These are phyloP conservation scores for Plantago coronopus DNA, from an alignment of 305 asterid genomes.

Conservation along the genomic window DNA sequence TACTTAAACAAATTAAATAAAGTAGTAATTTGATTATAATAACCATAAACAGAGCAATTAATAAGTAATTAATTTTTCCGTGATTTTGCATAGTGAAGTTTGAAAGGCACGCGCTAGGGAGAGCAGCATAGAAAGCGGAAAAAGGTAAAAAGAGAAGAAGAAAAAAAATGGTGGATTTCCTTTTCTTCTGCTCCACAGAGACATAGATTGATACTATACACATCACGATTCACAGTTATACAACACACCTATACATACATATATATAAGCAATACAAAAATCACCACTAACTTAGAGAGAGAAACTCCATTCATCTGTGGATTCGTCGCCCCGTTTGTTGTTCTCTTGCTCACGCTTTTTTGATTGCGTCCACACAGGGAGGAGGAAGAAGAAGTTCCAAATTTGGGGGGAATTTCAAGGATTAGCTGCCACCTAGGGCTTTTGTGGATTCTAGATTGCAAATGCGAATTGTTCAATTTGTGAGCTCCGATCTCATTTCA, in stretches of 20 bases:
- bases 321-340: neutral
- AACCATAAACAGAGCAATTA: no score
- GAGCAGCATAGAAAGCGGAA: neutral
- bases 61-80: no score
- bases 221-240: no score
- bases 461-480: constrained; percentile 47
- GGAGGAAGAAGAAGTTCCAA: constrained; percentile 15
- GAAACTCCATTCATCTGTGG: no score
- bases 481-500: constrained; percentile 54
- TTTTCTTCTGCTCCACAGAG: constrained; percentile 5
- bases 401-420: neutral
- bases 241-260: no score
- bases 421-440: constrained; percentile 30
- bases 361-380: neutral
- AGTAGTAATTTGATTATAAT: no score
- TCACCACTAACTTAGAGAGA: no score
- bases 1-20: no score
- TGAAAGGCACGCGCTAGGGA: neutral
- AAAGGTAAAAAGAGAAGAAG: neutral
- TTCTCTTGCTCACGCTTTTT: neutral
- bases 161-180: neutral
- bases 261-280: no score
- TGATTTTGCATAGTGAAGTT: neutral
- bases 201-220: neutral
- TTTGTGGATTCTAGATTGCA: constrained; percentile 30